Evolutionary conservation across 1,139 yeast genomes (phyloP).

Genomic region (Lodderomyces beijingensis): DNA sequence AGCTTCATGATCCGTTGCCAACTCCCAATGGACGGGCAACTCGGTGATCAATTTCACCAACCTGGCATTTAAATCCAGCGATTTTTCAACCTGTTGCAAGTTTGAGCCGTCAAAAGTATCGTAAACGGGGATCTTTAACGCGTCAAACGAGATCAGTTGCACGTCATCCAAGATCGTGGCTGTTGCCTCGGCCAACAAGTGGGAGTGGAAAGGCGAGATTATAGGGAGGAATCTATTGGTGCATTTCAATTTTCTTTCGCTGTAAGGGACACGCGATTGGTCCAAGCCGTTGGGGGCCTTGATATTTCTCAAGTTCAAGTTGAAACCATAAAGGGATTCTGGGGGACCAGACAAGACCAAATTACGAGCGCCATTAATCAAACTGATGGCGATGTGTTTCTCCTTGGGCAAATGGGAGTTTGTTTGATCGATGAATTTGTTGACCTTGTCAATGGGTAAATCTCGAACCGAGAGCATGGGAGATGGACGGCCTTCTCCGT

Average conservation of each 20-base stretch:
- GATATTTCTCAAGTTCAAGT: conserved; percentile 84
- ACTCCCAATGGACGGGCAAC: conserved; percentile 93
- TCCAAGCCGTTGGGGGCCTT: conserved; percentile 94
- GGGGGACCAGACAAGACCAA: conserved; percentile 98
- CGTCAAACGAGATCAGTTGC: conserved; percentile 49
- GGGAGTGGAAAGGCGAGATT: conserved; percentile 95
- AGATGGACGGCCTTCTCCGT: conserved; percentile 94
- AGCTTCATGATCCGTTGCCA: conserved; percentile 62
- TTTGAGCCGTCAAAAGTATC: conserved; percentile 87
- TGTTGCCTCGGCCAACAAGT: conserved; percentile 71
- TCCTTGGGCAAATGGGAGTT: conserved; percentile 90
- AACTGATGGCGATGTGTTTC: conserved; percentile 85
- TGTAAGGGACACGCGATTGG: conserved; percentile 89
- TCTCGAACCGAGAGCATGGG: conserved; percentile 97
- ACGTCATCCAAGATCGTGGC: conserved; percentile 64
- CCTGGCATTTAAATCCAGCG: conserved; percentile 39
- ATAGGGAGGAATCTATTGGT: conserved; percentile 93
- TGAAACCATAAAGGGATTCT: conserved; percentile 95
- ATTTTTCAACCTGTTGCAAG: conserved; percentile 41
- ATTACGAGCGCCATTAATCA: conserved; percentile 93
- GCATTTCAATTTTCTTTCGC: conserved; percentile 89
- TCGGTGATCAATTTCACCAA: conserved; percentile 81
- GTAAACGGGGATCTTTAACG: conserved; percentile 77
- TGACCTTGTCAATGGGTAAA: conserved; percentile 74
- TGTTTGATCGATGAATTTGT: conserved; percentile 74